These are phyloP conservation scores for Penicillium sp. DNA, from an alignment of 2,329 filamentous ascomycete species.

Conservation along the genomic window DNA sequence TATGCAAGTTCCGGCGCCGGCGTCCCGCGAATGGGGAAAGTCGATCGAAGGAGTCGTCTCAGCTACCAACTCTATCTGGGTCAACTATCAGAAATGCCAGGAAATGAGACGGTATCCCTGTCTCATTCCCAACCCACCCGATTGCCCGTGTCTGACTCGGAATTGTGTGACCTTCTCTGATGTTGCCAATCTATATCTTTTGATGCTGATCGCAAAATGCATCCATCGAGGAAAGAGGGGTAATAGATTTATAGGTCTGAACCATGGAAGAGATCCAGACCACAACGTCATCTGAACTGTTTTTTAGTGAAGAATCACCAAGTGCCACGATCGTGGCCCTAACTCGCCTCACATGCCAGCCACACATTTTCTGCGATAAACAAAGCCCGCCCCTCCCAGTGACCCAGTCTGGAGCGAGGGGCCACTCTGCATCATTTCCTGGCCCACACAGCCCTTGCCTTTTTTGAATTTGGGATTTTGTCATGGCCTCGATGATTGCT, in stretches of 20 bases:
- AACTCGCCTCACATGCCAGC: constrained; percentile 25
- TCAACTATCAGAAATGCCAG: neutral
- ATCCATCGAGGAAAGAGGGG: no score
- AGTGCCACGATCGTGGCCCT: constrained; percentile 20
- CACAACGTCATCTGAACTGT: no score
- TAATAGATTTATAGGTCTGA: no score
- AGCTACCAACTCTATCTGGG: constrained; percentile 1
- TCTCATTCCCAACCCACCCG: constrained; percentile 19
- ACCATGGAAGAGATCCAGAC: no score
- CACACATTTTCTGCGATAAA: constrained; percentile 17
- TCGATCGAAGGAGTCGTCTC: constrained; percentile 1
- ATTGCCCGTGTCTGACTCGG: constrained; percentile 11
- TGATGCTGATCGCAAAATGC: no score
- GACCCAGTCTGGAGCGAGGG: constrained; percentile 13
- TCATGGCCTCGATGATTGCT: no score
- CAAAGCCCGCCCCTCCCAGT: constrained; percentile 6
- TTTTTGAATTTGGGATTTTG: no score
- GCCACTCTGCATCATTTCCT: constrained; percentile 5
- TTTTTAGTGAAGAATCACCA: no score
- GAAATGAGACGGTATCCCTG: constrained; percentile 13
- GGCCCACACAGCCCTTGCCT: constrained; percentile 12
- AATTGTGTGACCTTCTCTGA: constrained; percentile 12
- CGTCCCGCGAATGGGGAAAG: constrained; percentile 11
- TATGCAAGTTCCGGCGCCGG: constrained; percentile 11
- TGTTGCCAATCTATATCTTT: no score